These are phyloP conservation scores for Neurospora tetrasperma DNA, from an alignment of 495 filamentous ascomycete genomes.

Conservation along the genomic window DNA sequence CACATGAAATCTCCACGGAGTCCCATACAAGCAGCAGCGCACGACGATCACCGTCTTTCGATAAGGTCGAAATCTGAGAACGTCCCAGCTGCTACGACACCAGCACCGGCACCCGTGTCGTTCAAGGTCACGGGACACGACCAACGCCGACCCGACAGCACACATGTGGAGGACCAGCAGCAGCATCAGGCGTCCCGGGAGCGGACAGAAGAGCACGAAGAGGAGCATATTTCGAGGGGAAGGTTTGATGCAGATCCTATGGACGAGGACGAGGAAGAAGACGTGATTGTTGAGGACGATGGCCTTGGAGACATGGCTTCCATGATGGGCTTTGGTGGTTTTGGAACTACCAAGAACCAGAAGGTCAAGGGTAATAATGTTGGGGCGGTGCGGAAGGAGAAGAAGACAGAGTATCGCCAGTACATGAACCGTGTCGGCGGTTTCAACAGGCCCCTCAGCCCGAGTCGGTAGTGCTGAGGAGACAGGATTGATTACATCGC, in stretches of 20 bases:
- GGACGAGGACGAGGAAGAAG: conserved; percentile 37
- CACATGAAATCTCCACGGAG: conserved; percentile 22
- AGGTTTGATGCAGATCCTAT: conserved; percentile 30
- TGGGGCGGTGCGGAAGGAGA: conserved; percentile 80
- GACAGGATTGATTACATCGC: not conserved
- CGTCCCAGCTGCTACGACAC: conserved; percentile 31
- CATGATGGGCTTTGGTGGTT: conserved; percentile 80
- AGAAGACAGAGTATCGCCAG: conserved; percentile 91
- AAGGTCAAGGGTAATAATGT: conserved; percentile 87
- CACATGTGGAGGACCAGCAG: conserved; percentile 18
- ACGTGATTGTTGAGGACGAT: conserved; percentile 51
- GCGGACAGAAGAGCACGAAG: conserved; percentile 13
- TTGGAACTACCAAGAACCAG: conserved; percentile 79
- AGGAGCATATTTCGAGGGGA: conserved; percentile 8
- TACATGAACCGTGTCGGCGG: conserved; percentile 98
- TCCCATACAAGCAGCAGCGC: conserved; percentile 9
- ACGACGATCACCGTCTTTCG: conserved; percentile 13
- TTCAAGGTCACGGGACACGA: conserved; percentile 30
- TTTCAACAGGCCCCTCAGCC: conserved; percentile 82
- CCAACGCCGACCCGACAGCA: conserved; percentile 27
- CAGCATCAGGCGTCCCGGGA: conserved; percentile 6
- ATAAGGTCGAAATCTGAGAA: conserved; percentile 14
- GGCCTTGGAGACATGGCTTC: conserved; percentile 63
- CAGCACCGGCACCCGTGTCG: conserved; percentile 23
- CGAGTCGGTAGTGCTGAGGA: conserved; percentile 24